Evolutionary conservation across 345 rosid genomes (phyloP), one percentile per base, ranked within the genome.

Genomic region (Linum lewisii): DNA sequence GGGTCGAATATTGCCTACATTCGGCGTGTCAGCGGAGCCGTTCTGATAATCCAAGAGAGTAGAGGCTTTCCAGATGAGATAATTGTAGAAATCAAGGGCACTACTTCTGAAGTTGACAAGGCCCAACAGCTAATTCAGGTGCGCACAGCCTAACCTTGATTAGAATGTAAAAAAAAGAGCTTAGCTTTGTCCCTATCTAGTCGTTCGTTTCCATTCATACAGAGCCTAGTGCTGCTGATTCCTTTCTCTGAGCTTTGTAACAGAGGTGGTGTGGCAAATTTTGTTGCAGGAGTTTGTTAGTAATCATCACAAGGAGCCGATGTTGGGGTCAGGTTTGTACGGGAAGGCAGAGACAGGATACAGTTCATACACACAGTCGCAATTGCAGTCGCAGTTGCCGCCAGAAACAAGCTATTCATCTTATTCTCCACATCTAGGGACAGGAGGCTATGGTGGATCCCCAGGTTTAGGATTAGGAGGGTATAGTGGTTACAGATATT

Each of bases 31-130:
- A 86, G 95, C 60, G 95, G 92, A 57, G 90, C 92, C 23, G 65
- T 77, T 34, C 72, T 89, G 60, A 86, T 85, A 13, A 79, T 83
- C 60, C 80, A 89, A 73, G 95, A 84, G 76, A 86, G 82, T 64
- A 66, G 71, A 19, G 83, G 78, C 44, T 63, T 74, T 24, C 83
- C 88, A 55, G 88, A 84, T 73, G 86, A 86, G 75, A 77, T 86
- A 52, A 84, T 84, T 4, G 90, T 86, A 6, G 95, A 86, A 74
- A 84, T 89, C 58, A 90, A 90, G 75, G 97, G 95, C 24, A 78
- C 82, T 7, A 59, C 92, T 44, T 63, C 84, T 38, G 84, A 90
- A 75, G 95, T 86, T 68, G 86, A 86, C 66, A 73, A 63, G 59
- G 88, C 88, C 69, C 86, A 82, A 69, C 86, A 82, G 60, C 82